These are phyloP conservation scores for Stachybotrys elegans DNA, from an alignment of 2,329 filamentous ascomycete genomes.

Conservation along the genomic window DNA sequence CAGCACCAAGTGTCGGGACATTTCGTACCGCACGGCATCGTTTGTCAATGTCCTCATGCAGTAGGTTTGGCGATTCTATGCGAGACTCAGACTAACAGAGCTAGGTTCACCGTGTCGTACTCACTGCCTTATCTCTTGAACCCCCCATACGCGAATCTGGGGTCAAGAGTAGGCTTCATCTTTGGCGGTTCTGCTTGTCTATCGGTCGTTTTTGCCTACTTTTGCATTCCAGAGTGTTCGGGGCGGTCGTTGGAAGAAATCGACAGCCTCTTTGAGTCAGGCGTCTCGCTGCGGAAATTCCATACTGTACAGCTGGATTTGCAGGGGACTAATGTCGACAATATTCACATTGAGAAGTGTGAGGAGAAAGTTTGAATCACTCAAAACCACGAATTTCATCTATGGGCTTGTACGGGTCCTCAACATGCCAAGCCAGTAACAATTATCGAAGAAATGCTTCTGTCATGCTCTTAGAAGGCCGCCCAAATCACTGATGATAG, in stretches of 20 bases:
- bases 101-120: conserved; percentile 28
- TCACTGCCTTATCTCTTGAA: conserved; percentile 31
- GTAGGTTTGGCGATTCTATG: neutral
- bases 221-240: conserved; percentile 10
- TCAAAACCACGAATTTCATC: too few species aligned
- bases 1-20: conserved; percentile 22
- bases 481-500: too few species aligned
- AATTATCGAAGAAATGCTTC: too few species aligned
- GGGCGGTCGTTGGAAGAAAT: conserved; percentile 9
- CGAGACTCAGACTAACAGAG: too few species aligned
- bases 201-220: conserved; percentile 7
- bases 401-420: too few species aligned
- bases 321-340: too few species aligned
- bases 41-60: conserved; percentile 24
- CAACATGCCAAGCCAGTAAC: too few species aligned
- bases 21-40: conserved; percentile 20
- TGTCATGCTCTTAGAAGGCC: too few species aligned
- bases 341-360: too few species aligned
- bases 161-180: conserved; percentile 30
- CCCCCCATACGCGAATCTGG: conserved; percentile 25
- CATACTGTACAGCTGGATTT: too few species aligned
- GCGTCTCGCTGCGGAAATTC: too few species aligned
- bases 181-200: conserved; percentile 12
- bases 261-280: conserved; percentile 8
- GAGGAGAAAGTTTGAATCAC: too few species aligned